Base-by-base conservation (phyloP, 108 stramenopile genomes). In the Stephanodiscus minutulus region DNA sequence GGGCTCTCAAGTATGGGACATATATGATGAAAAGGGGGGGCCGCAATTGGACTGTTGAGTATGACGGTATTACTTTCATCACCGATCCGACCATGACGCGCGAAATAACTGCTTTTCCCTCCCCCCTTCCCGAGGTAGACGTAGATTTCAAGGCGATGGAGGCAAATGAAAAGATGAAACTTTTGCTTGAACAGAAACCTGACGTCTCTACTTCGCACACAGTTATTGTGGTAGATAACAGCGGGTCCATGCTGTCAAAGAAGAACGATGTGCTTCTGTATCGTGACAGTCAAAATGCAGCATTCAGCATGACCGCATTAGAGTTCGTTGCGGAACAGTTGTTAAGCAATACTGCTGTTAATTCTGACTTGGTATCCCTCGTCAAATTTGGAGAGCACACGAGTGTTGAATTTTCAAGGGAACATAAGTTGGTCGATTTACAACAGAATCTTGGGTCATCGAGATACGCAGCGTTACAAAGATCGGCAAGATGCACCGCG, bases 281-380 rank as follows among this genome's bases (percentile, higher is more conserved):
- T 50, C 75, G 75, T 13, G 75, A 76, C 35, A 70, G 75, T 50
- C 68, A 76, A 63, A 64, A 70, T 54, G 75, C 75, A 33, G 75
- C 75, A 43, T 69, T 70, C 65, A 70, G 62, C 35, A 52, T 76
- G 24, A 70, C 68, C 4, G 75, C 75, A 49, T 67, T 76, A 21
- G 75, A 76, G 60, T 76, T 76, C 52, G 54, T 76, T 27, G 68
- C 68, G 0, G 75, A 76, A 58, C 75, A 76, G 47, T 17, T 76
- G 7, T 35, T 76, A 9, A 70, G 49, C 60, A 71, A 70, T 33
- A 70, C 75, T 52, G 75, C 75, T 31, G 62, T 54, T 24, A 76
- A 76, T 29, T 64, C 69, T 21, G 75, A 76, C 33, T 31, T 76
- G 52, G 61, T 70, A 28, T 76, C 75, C 3, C 61, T 76, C 3